A percentile compares a stretch with the other conserved stretches of the same genome.
These are phyloP conservation scores for Plasmodium cynomolgi DNA, from an alignment of 169 alveolate genomes.

Conservation along the genomic window DNA sequence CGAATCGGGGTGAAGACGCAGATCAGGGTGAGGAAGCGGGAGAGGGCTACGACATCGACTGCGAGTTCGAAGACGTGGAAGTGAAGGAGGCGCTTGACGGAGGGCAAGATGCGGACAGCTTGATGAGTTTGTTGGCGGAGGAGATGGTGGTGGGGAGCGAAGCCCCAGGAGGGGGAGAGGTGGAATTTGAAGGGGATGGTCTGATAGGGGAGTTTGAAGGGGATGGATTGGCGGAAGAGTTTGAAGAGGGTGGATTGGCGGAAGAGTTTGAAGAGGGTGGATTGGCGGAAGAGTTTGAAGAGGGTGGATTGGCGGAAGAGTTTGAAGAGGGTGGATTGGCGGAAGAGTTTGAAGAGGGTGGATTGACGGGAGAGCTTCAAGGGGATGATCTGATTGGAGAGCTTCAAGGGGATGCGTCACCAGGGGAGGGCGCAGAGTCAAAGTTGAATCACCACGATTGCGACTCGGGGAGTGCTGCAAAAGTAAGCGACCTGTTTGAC, in stretches of 20 bases:
- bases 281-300: neutral
- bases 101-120: neutral
- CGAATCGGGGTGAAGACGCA: neutral
- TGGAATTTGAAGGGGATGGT: neutral
- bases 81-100: neutral
- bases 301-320: neutral
- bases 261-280: neutral
- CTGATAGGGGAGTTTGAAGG: neutral
- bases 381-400: neutral
- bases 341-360: neutral
- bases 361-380: neutral
- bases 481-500: constrained; percentile 7
- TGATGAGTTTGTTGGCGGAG: neutral
- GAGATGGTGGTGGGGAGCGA: neutral
- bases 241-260: neutral
- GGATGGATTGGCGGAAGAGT: neutral
- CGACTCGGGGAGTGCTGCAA: neutral
- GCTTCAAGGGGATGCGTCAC: neutral
- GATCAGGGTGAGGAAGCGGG: neutral
- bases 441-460: neutral
- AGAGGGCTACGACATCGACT: neutral
- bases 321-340: neutral
- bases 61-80: neutral
- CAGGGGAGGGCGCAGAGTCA: neutral
- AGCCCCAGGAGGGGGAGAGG: neutral